phyloP scores from a whole-genome alignment of 768 basidiomycete genomes.

The Candolleomyces efflorescens region DNA sequence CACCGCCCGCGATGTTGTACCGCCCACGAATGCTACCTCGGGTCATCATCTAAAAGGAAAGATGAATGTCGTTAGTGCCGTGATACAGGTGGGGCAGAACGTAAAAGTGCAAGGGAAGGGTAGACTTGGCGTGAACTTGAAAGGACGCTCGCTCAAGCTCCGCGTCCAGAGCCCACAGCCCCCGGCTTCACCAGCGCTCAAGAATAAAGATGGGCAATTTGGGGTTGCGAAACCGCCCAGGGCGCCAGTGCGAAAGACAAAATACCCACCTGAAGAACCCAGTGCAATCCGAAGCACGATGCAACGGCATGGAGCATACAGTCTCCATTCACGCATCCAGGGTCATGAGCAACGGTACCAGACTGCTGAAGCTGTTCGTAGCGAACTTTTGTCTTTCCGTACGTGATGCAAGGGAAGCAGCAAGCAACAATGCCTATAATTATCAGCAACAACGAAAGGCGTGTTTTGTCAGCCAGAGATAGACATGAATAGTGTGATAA shows the following conservation, averaged over 20 bases:
- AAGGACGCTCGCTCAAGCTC: too few species aligned
- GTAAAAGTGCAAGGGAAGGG: too few species aligned
- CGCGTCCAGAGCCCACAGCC: too few species aligned
- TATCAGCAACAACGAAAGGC: not conserved
- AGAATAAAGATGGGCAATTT: too few species aligned
- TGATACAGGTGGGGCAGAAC: not conserved
- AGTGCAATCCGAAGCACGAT: conserved; percentile 28
- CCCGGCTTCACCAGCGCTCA: too few species aligned
- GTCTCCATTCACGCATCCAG: conserved; percentile 26
- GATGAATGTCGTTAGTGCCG: not conserved
- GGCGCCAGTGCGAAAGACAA: not conserved
- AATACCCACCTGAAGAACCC: conserved; percentile 34
- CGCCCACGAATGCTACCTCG: conserved; percentile 37
- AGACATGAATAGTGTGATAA: not conserved
- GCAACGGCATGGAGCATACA: conserved; percentile 34
- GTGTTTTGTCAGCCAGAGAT: not conserved
- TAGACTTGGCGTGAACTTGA: too few species aligned
- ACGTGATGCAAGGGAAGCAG: conserved; percentile 40
- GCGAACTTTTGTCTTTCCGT: conserved; percentile 36
- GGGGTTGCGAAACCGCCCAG: too few species aligned
- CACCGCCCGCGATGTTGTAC: conserved; percentile 44
- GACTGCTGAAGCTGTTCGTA: conserved; percentile 31
- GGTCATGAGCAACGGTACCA: conserved; percentile 34
- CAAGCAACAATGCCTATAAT: conserved; percentile 31
- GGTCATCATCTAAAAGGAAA: conserved; percentile 21